Evolutionary conservation across 2,329 filamentous ascomycete genomes (phyloP), one percentile per base, ranked within the genome.

Genomic region (Venturia carpophila): DNA sequence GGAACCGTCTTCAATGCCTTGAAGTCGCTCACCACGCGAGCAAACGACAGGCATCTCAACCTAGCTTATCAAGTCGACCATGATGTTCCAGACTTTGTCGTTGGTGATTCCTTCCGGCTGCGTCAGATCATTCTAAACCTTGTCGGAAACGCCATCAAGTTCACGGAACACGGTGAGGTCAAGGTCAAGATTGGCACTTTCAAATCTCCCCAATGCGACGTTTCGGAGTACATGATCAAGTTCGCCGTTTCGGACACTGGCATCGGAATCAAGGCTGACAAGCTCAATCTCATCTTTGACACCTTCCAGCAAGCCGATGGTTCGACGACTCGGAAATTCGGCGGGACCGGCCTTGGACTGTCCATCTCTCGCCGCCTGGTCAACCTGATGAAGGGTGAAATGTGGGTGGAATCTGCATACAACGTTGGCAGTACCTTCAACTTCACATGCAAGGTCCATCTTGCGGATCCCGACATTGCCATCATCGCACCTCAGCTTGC

Each of bases 241-340:
- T 97, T 97, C 77, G 88, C 93, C 64, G 94, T 99, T 42, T 90
- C 90, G 24, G 94, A 97, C 75, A 97, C 94, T 43, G 94, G 94
- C 70, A 99, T 97, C 72, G 94, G 94, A 71, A 97, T 97, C 71
- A 91, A 93, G 71, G 85, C 89, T 69, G 92, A 97, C 78, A 97
- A 97, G 79, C 84, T 97, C 64, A 92, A 96, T 73, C 82, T 97
- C 69, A 97, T 99, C 73, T 97, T 99, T 77, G 94, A 97, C 78
- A 97, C 93, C 0, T 97, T 97, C 86, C 93, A 97, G 76, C 94
- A 97, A 79, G 94, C 94, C 24, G 94, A 97, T 74, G 93, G 93
- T 45, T 97, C 92, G 42, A 97, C 95, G 75, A 97, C 93, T 1
- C 86, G 92, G 71, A 94, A 95, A 74, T 97, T 97, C 75, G 93